phyloP scores from a whole-genome alignment of 179 eudicot species.

The Gypsophila paniculata region DNA sequence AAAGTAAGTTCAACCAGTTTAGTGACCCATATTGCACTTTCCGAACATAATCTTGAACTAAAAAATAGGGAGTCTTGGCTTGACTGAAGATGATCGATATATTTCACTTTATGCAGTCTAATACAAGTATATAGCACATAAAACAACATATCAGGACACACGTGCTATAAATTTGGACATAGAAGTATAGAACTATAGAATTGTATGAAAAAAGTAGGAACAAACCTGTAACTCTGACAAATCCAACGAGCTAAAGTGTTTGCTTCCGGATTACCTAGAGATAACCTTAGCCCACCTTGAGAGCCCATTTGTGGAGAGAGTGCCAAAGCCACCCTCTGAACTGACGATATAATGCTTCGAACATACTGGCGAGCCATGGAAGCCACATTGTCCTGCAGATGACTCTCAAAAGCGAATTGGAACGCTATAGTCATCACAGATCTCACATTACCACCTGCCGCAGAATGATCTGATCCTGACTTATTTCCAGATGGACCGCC shows the following conservation, averaged over 20 bases:
- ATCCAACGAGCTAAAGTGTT: slow-evolving; percentile 79
- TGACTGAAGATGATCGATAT: no score
- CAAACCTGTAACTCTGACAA: slow-evolving; percentile 64
- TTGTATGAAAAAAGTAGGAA: neutral
- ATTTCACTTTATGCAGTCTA: no score
- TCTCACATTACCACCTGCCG: slow-evolving; percentile 42
- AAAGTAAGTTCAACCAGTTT: no score
- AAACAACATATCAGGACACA: no score
- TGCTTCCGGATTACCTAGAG: slow-evolving; percentile 72
- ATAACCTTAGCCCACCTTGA: slow-evolving; percentile 50
- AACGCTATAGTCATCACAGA: slow-evolving; percentile 91
- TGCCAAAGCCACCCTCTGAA: slow-evolving; percentile 85
- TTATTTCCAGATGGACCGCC: slow-evolving; percentile 63
- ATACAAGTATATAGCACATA: no score
- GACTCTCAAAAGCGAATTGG: slow-evolving; percentile 85
- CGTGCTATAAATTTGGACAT: no score
- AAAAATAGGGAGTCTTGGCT: neutral
- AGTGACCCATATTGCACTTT: neutral
- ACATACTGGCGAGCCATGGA: slow-evolving; percentile 88
- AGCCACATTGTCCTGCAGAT: slow-evolving; percentile 77
- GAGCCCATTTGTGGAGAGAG: slow-evolving; percentile 63
- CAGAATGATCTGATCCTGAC: slow-evolving; percentile 35
- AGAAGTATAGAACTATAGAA: neutral
- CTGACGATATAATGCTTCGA: slow-evolving; percentile 73
- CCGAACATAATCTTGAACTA: no score